Evolutionary conservation across 768 basidiomycete species (phyloP).

Genomic region (Mycena rebaudengoi): DNA sequence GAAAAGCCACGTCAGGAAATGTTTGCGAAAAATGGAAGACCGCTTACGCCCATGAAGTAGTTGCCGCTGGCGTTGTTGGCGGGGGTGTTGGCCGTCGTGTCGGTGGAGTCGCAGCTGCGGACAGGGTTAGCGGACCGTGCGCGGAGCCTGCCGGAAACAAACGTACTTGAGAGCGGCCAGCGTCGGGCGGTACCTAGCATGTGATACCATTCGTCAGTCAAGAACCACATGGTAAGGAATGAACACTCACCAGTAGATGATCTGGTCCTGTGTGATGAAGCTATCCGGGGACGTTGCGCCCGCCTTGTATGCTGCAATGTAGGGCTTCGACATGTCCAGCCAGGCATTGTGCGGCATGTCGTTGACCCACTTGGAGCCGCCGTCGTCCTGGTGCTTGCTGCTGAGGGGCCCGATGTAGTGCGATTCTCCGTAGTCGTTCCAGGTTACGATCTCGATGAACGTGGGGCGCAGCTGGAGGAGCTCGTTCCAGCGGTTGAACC

Average conservation of each 20-base stretch:
- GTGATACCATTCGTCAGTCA: neutral
- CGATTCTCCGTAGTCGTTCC: slow-evolving; percentile 43
- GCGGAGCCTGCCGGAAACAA: neutral
- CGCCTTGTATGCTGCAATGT: slow-evolving; percentile 54
- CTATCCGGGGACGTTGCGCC: slow-evolving; percentile 35
- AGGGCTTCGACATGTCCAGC: slow-evolving; percentile 56
- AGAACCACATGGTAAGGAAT: neutral
- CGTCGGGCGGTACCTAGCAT: slow-evolving; percentile 26
- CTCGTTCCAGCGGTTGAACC: slow-evolving; percentile 21
- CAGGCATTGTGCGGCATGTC: slow-evolving; percentile 37
- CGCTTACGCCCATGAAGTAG: slow-evolving; percentile 19
- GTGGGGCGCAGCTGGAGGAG: slow-evolving; percentile 11
- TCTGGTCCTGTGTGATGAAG: slow-evolving; percentile 25
- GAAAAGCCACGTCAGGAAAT: neutral
- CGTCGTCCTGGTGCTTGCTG: slow-evolving; percentile 27
- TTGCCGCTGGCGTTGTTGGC: slow-evolving; percentile 27
- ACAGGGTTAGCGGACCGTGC: neutral
- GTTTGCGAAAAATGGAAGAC: neutral
- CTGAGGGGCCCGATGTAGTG: slow-evolving; percentile 60
- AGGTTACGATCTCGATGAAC: slow-evolving; percentile 48
- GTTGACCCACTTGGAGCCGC: slow-evolving; percentile 27
- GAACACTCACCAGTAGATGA: slow-evolving; percentile 20
- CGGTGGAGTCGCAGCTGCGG: slow-evolving; percentile 25
- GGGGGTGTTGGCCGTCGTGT: slow-evolving; percentile 22
- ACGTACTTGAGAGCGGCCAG: slow-evolving; percentile 16